These are phyloP conservation scores for Mucor velutinosus DNA, from an alignment of 371 early-diverging fungal genomes.

Conservation along the genomic window DNA sequence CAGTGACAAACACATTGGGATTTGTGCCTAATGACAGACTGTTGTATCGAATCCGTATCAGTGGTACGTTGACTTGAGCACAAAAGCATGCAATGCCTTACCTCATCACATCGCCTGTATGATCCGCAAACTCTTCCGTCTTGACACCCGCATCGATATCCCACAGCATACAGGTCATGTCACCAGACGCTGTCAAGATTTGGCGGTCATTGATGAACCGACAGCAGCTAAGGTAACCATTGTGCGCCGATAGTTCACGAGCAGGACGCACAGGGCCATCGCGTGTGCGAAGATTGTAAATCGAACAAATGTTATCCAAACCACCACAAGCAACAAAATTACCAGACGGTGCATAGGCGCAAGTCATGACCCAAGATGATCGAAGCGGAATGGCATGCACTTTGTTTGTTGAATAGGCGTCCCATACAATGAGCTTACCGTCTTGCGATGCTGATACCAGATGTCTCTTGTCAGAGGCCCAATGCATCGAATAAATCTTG, in stretches of 20 bases:
- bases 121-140: slow-evolving; percentile 93
- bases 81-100: slow-evolving; percentile 16
- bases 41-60: background rate
- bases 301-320: slow-evolving; percentile 96
- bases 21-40: slow-evolving; percentile 78
- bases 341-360: slow-evolving; percentile 98
- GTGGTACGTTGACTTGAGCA: too few species aligned
- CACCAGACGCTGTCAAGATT: slow-evolving; percentile 94
- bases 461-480: slow-evolving; percentile 94
- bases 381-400: slow-evolving; percentile 95
- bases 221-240: slow-evolving; percentile 98
- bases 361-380: slow-evolving; percentile 99
- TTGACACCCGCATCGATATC: slow-evolving; percentile 97
- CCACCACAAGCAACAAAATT: slow-evolving; percentile 98
- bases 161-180: slow-evolving; percentile 99
- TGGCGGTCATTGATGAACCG: slow-evolving; percentile 93
- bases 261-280: slow-evolving; percentile 92
- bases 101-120: slow-evolving; percentile 99
- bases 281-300: slow-evolving; percentile 93
- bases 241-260: slow-evolving; percentile 91
- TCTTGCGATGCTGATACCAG: slow-evolving; percentile 98
- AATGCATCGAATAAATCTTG: slow-evolving; percentile 99
- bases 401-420: slow-evolving; percentile 97
- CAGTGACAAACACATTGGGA: slow-evolving; percentile 95
- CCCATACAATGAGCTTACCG: slow-evolving; percentile 98